Base-by-base conservation (phyloP, 83 land plant genomes). In the Picea abies region DNA sequence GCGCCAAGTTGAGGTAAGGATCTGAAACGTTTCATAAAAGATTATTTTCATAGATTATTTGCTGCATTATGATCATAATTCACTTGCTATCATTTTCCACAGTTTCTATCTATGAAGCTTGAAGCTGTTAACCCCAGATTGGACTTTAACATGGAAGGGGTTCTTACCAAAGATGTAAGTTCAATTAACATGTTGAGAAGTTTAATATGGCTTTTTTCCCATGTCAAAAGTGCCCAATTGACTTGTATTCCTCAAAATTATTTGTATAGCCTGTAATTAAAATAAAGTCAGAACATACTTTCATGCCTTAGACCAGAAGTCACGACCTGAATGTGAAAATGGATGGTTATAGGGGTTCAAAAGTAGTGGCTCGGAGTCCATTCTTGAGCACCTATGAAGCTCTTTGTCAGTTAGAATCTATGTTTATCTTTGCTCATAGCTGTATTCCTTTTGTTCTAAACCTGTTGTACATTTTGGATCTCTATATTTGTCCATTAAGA, bases 81-180 rank as follows among this genome's bases (percentile, higher is more conserved):
- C 19, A 70, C n/a, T 17, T 37, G 44, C 39, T 19, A 7, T 70
- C 12, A 73, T 73, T 73, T 78, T 29, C 37, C 22, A 26, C 83
- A 84, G 86, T 84, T 84, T 65, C 79, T 84, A 44, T 90, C 91
- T 10, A 90, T 90, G 91, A 90, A 90, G 82, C 82, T 90, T 26
- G 90, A 90, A 90, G 84, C 90, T 32, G 84, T 87, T 23, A 87
- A 89, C 63, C 90, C 90, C 6, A 80, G 87, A 16, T 60, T 87
- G 75, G 90, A 89, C 83, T 80, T 84, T 78, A 87, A 89, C 66
- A 39, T 87, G 10, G 90, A 89, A 64, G 64, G 60, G 44, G 58
- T 87, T 12, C 81, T 86, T 44, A n/a, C 81, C 32, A 87, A 87
- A 83, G 90, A 89, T 87, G 91, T 90, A 52, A 49, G 79, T 69